Evolutionary conservation across 1,284 basidiomycete species (phyloP).

Genomic region (Ceratorhiza oryzae-sativae): DNA sequence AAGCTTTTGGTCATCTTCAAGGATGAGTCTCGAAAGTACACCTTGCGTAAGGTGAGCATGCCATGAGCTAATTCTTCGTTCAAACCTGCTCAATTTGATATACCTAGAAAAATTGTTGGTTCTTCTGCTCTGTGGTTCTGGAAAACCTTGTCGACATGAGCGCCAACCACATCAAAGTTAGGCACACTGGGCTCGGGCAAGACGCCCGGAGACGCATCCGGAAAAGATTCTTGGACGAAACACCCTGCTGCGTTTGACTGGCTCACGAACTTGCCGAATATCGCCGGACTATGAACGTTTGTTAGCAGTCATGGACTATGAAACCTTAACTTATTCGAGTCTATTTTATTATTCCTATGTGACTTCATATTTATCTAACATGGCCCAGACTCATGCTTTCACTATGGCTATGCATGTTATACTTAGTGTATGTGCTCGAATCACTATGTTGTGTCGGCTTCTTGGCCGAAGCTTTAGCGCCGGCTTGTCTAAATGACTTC

Average conservation of each 20-base stretch:
- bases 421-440: constrained; percentile 62
- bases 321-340: not conserved
- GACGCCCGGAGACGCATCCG: not conserved
- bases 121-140: not conserved
- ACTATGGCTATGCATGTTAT: not conserved
- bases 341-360: not conserved
- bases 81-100: not conserved
- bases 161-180: not conserved
- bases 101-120: constrained; percentile 3
- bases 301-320: not conserved
- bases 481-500: not conserved
- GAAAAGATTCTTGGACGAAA: not conserved
- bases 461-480: not conserved
- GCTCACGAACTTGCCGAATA: no score
- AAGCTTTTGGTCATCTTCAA: not conserved
- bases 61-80: not conserved
- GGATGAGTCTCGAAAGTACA: not conserved
- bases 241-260: not conserved
- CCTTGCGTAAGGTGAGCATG: not conserved
- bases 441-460: not conserved
- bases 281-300: not conserved
- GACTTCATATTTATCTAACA: not conserved
- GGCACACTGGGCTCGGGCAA: not conserved
- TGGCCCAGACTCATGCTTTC: not conserved
- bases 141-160: not conserved